Evolutionary conservation across 129 eudicot species (phyloP).

Genomic region (Mikania micrantha): DNA sequence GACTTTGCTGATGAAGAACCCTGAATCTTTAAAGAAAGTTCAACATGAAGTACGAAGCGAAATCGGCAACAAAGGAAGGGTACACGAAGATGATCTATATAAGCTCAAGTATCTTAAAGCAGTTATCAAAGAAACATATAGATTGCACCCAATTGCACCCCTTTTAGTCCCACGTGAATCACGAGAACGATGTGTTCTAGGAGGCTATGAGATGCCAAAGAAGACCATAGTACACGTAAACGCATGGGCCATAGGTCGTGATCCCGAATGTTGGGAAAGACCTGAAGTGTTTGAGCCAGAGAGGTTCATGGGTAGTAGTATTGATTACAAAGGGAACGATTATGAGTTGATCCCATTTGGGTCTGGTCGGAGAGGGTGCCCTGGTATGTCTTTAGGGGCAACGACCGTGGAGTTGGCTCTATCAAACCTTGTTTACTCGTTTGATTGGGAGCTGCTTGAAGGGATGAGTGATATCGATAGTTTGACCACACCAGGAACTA

Average conservation of each 20-base stretch:
- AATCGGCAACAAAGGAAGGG: conserved; percentile 17
- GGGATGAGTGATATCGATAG: conserved; percentile 27
- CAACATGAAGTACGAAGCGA: conserved; percentile 38
- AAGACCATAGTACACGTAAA: conserved; percentile 28
- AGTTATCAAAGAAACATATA: conserved; percentile 24
- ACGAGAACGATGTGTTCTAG: conserved; percentile 13
- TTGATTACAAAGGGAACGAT: conserved; percentile 28
- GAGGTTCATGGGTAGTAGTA: conserved; percentile 23
- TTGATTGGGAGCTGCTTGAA: conserved; percentile 25
- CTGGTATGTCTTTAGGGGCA: conserved; percentile 24
- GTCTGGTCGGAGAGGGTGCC: conserved; percentile 33
- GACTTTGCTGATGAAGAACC: conserved; percentile 38
- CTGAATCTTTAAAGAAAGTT: conserved; percentile 23
- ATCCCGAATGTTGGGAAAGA: conserved; percentile 27
- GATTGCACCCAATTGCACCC: conserved; percentile 27
- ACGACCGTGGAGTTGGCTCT: conserved; percentile 22
- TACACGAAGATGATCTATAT: conserved; percentile 27
- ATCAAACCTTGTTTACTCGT: conserved; percentile 24
- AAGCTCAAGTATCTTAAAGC: conserved; percentile 26
- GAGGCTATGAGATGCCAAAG: conserved; percentile 21
- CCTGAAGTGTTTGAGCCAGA: conserved; percentile 33
- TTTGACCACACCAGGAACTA: conserved; percentile 13
- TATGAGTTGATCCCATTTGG: conserved; percentile 32
- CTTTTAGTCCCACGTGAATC: conserved; percentile 23
- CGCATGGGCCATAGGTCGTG: conserved; percentile 38